phyloP scores from a whole-genome alignment of 345 rosid species.

The Noccaea bulbosa region DNA sequence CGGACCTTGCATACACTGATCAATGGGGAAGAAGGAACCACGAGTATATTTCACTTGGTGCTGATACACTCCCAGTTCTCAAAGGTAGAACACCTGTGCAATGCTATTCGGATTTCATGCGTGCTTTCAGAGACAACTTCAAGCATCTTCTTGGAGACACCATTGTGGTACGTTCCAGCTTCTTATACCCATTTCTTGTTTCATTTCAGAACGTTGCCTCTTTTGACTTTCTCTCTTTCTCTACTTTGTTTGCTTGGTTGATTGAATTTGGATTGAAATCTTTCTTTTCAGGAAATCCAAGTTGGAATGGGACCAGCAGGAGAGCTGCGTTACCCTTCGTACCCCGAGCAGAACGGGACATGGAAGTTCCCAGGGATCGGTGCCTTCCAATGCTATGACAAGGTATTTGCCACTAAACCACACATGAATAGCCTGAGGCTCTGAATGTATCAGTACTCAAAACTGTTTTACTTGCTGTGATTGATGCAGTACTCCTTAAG shows the following conservation, averaged over 20 bases:
- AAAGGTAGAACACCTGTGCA: constrained; percentile 92
- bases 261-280: constrained; percentile 10
- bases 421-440: not conserved
- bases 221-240: not conserved
- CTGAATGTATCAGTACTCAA: constrained; percentile 23
- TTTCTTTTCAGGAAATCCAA: constrained; percentile 78
- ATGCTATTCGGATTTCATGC: constrained; percentile 94
- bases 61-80: constrained; percentile 84
- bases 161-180: constrained; percentile 66
- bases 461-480: constrained; percentile 15
- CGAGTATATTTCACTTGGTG: constrained; percentile 87
- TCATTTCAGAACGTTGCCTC: not conserved
- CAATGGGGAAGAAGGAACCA: constrained; percentile 98
- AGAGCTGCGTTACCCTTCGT: constrained; percentile 91
- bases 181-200: not conserved
- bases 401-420: constrained; percentile 47
- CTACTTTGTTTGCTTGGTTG: not conserved
- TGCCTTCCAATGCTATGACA: constrained; percentile 96
- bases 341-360: constrained; percentile 81
- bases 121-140: constrained; percentile 86
- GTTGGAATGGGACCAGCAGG: constrained; percentile 99
- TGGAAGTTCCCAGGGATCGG: constrained; percentile 99
- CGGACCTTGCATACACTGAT: constrained; percentile 90
- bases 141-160: constrained; percentile 80
- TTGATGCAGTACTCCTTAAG: constrained; percentile 73